These are phyloP conservation scores for Apiotrichum veenhuisii DNA, from an alignment of 1,284 basidiomycete species.

Conservation along the genomic window DNA sequence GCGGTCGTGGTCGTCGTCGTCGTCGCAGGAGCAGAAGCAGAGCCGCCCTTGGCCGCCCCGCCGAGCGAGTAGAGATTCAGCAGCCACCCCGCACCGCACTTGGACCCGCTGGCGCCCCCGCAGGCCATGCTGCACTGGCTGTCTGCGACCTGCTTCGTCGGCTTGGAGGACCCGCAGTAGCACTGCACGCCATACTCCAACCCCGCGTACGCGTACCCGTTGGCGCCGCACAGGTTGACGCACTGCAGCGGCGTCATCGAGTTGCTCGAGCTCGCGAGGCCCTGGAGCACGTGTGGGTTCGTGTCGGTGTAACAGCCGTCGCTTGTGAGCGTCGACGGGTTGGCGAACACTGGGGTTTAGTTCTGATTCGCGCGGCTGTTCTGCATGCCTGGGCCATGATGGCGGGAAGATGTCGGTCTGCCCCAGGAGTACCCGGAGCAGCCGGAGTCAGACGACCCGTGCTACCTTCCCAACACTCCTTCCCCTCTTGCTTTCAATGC, in stretches of 20 bases:
- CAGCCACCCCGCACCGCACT: constrained; percentile 19
- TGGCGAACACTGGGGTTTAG: too few species aligned
- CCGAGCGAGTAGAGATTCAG: constrained; percentile 3
- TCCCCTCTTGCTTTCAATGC: too few species aligned
- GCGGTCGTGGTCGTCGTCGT: too few species aligned
- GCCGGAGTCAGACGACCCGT: too few species aligned
- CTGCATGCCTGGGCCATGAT: too few species aligned
- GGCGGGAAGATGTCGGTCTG: too few species aligned
- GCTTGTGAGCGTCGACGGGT: not conserved
- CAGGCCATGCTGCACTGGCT: constrained; percentile 19
- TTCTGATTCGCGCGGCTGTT: too few species aligned
- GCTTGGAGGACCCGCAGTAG: constrained; percentile 16
- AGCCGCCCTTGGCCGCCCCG: not conserved
- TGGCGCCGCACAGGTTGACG: constrained; percentile 16
- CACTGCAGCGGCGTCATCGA: constrained; percentile 19
- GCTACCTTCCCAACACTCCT: too few species aligned
- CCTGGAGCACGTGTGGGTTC: constrained; percentile 10
- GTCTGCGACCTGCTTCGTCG: not conserved
- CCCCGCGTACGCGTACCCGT: constrained; percentile 24
- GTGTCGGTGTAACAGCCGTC: constrained; percentile 8
- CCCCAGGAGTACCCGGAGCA: too few species aligned
- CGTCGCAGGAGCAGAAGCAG: too few species aligned
- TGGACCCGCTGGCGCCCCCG: constrained; percentile 13
- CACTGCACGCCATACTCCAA: constrained; percentile 26
- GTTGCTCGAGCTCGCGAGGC: constrained; percentile 5